phyloP scores from a whole-genome alignment of 1,139 yeast genomes.

The Saccharomyces hybrid region DNA sequence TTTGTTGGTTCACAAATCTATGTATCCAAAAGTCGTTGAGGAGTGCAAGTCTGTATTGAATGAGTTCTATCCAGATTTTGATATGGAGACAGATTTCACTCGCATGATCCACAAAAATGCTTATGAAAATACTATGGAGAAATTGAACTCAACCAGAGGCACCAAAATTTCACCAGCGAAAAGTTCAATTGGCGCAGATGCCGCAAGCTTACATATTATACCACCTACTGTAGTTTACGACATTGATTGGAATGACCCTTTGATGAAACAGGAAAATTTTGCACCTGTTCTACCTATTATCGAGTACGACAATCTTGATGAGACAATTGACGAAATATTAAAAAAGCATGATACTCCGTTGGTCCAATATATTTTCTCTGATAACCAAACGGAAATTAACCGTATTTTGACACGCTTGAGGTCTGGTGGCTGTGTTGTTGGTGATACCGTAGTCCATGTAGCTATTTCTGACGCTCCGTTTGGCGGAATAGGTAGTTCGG shows the following conservation, averaged over 20 bases:
- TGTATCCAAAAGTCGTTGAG: conserved; percentile 47
- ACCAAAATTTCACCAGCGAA: conserved; percentile 39
- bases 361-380: conserved; percentile 70
- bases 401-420: conserved; percentile 48
- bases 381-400: conserved; percentile 45
- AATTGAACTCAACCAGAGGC: conserved; percentile 52
- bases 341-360: conserved; percentile 73
- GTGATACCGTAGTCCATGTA: conserved; percentile 69
- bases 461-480: conserved; percentile 72
- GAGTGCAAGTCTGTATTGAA: conserved; percentile 40
- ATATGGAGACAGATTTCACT: conserved; percentile 40
- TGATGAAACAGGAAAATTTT: conserved; percentile 73
- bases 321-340: conserved; percentile 44
- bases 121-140: conserved; percentile 42
- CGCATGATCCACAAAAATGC: conserved; percentile 60
- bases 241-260: conserved; percentile 56
- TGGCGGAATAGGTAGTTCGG: conserved; percentile 87
- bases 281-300: conserved; percentile 82
- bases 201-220: conserved; percentile 41
- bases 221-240: conserved; percentile 69
- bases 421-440: conserved; percentile 67
- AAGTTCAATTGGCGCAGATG: conserved; percentile 45
- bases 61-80: conserved; percentile 41
- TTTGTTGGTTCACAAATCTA: conserved; percentile 52
- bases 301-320: conserved; percentile 43